Base-by-base conservation (phyloP, 192 early-diverging fungal genomes). In the Coemansia sp. region DNA sequence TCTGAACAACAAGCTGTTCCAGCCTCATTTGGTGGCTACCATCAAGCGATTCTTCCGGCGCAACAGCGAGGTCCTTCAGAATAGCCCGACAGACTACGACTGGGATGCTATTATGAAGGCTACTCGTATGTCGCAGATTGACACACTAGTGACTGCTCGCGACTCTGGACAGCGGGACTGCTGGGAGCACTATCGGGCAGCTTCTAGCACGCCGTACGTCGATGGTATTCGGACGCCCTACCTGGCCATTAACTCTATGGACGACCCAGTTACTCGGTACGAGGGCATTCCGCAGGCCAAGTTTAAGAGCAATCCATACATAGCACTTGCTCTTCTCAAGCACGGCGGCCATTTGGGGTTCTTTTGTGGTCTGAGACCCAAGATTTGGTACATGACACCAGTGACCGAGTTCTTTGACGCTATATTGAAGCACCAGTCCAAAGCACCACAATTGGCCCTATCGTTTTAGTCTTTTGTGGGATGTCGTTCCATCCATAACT, bases 291-390 rank as follows among this genome's bases (percentile, higher is more conserved):
- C 96, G 2, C 65, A 75, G n/a, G 86, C 90, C 60, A 92, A 93
- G 69, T 84, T 89, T 55, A 77, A 69, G 42, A 80, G 65, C 3
- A 98, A 98, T 69, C 94, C 93, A 17, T 69, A 88, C 71, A 77
- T 91, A n/a, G 67, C 95, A 0, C 67, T 97, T 32, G 95, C 91
- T 1, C 78, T 89, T 13, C 95, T 93, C 19, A 64, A 69, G 13
- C 81, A 87, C 47, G 96, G 96, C 40, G 96, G 96, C 2, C 96
- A 98, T 72, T 72, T 98, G 69, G 96, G 94, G 0, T 95, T 93
- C 89, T 86, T 86, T 30, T 72, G 76, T 19, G 74, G 73, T 10
- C 9, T 74, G 23, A 19, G 30, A 14, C 71, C 79, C 1, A 57
- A 52, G n/a, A 71, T 76, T 26, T 93, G 92, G 92, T 84, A 82